Evolutionary conservation across 257 asterid species (phyloP).

Genomic region (Solanum arcanum): DNA sequence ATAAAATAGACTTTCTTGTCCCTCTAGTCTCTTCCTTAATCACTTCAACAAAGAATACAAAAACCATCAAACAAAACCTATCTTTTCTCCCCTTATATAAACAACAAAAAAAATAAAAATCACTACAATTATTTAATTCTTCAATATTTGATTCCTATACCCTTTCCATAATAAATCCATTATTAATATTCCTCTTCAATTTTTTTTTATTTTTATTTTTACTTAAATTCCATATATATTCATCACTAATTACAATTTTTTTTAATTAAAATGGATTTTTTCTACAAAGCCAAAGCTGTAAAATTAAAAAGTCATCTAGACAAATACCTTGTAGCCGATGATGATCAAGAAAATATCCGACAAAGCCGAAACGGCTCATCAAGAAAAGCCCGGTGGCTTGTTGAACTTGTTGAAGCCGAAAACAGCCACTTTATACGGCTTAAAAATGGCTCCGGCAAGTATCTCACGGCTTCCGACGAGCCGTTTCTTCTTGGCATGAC

Average conservation of each 20-base stretch:
- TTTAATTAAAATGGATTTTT: constrained; percentile 47
- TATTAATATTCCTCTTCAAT: background rate
- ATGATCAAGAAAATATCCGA: constrained; percentile 50
- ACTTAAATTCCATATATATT: background rate
- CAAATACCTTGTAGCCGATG: constrained; percentile 76
- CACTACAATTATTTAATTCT: background rate
- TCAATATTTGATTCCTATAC: background rate
- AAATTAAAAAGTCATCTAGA: constrained; percentile 54
- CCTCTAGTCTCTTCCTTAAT: background rate
- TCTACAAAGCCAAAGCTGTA: constrained; percentile 50
- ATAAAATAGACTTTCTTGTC: background rate
- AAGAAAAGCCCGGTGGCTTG: constrained; percentile 63
- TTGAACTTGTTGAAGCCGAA: constrained; percentile 49
- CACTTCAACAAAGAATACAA: background rate
- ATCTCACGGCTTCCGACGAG: constrained; percentile 54
- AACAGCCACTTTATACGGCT: constrained; percentile 45
- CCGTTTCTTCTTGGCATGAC: constrained; percentile 73
- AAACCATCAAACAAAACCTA: constrained; percentile 6
- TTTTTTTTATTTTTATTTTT: background rate
- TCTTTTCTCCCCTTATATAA: background rate
- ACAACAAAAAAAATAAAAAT: background rate
- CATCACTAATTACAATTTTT: background rate
- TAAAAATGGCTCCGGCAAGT: constrained; percentile 54
- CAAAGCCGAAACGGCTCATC: constrained; percentile 64
- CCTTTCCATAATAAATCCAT: background rate